Evolutionary conservation across 352 stramenopile genomes (phyloP).

Genomic region (Phytophthora sp.): DNA sequence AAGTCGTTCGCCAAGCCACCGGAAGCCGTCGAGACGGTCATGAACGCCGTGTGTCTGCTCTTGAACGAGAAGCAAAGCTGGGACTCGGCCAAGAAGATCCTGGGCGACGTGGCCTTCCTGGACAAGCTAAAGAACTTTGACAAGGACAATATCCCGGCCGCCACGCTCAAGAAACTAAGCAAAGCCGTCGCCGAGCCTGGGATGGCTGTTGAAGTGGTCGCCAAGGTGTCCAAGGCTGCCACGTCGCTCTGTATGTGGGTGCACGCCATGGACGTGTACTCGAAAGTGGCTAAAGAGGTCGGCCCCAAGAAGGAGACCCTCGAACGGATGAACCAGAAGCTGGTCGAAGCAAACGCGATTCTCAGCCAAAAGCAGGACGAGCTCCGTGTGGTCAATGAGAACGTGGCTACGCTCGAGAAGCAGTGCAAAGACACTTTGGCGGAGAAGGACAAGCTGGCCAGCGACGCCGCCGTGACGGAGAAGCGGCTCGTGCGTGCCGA

Average conservation of each 20-base stretch:
- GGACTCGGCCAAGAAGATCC: slow-evolving; percentile 92
- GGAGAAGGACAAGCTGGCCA: slow-evolving; percentile 92
- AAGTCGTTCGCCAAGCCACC: slow-evolving; percentile 95
- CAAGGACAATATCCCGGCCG: slow-evolving; percentile 94
- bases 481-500: slow-evolving; percentile 90
- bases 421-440: slow-evolving; percentile 91
- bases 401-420: slow-evolving; percentile 87
- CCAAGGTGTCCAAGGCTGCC: slow-evolving; percentile 92
- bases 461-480: slow-evolving; percentile 87
- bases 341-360: slow-evolving; percentile 87
- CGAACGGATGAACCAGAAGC: slow-evolving; percentile 91
- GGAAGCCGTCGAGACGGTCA: slow-evolving; percentile 91
- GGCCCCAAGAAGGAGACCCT: slow-evolving; percentile 92
- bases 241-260: slow-evolving; percentile 94
- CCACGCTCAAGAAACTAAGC: slow-evolving; percentile 90
- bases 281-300: slow-evolving; percentile 94
- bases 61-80: slow-evolving; percentile 94
- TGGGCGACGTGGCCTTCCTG: slow-evolving; percentile 89
- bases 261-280: slow-evolving; percentile 96
- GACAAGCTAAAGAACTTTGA: slow-evolving; percentile 93
- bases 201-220: slow-evolving; percentile 92
- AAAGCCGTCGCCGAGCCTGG: slow-evolving; percentile 82
- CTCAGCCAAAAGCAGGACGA: slow-evolving; percentile 91
- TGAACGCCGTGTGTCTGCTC: slow-evolving; percentile 95
- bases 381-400: slow-evolving; percentile 90